Percentiles rank a stretch among this genome's conserved stretches.
phyloP scores from a whole-genome alignment of 1,284 basidiomycete genomes.

The Agaricales sp. region DNA sequence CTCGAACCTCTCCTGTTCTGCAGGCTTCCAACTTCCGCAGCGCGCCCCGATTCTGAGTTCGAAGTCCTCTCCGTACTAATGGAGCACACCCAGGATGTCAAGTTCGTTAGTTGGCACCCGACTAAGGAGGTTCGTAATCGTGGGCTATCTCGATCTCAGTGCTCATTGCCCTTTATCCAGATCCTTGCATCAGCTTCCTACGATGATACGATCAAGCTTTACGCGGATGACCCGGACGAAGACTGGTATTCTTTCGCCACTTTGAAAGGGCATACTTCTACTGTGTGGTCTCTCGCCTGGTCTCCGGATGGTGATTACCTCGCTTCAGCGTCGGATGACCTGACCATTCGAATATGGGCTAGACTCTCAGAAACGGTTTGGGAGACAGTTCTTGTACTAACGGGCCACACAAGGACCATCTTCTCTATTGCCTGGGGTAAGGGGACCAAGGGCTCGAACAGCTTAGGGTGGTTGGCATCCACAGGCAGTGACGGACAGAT shows the following conservation, averaged over 20 bases:
- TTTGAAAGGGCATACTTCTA: conserved; percentile 73
- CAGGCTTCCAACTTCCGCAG: conserved; percentile 26
- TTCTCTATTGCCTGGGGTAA: conserved; percentile 77
- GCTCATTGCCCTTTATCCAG: too few relatives aligned
- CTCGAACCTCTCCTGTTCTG: conserved; percentile 2
- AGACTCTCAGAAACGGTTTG: conserved; percentile 44
- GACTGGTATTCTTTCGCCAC: conserved; percentile 91
- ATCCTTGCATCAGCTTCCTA: conserved; percentile 96
- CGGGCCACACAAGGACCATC: conserved; percentile 63
- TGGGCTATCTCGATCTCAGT: too few relatives aligned
- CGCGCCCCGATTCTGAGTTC: conserved; percentile 87
- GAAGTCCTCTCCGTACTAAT: conserved; percentile 94
- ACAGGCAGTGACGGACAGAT: conserved; percentile 73
- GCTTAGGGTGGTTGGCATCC: conserved; percentile 64
- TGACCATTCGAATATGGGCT: conserved; percentile 64
- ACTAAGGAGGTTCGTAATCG: conserved; percentile 78
- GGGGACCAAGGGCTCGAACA: conserved; percentile 18
- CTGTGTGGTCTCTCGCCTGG: conserved; percentile 88
- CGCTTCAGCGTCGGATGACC: conserved; percentile 77
- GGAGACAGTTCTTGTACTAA: conserved; percentile 44
- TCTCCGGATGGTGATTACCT: conserved; percentile 78
- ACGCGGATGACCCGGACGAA: conserved; percentile 88
- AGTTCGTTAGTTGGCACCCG: conserved; percentile 93
- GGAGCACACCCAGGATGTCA: conserved; percentile 97
- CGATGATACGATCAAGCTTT: conserved; percentile 93